Conservation (phyloP, 345 rosid genomes). For the Linum tenue region DNA sequence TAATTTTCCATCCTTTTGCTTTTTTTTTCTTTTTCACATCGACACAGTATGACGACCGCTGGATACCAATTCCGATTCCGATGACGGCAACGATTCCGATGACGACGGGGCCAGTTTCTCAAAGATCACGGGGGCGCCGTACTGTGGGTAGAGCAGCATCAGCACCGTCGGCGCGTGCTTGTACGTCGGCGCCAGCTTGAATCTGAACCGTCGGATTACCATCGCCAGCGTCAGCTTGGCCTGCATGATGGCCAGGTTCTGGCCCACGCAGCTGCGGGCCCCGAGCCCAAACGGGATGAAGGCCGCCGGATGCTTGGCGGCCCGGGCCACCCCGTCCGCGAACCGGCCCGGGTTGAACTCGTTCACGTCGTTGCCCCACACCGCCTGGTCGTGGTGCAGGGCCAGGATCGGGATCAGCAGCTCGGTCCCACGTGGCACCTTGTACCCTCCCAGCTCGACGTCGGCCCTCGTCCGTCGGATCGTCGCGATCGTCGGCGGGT, state of each 20-base stretch:
- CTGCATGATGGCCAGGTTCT: conserved; percentile 50
- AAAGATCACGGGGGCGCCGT: conserved; percentile 50
- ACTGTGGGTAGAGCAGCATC: conserved; percentile 40
- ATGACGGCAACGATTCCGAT: background rate
- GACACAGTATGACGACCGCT: too few relatives aligned
- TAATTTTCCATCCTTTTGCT: too few relatives aligned
- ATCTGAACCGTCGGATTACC: conserved; percentile 30
- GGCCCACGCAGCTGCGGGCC: conserved; percentile 63
- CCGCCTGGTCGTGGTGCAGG: conserved; percentile 41
- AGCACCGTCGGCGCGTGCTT: conserved; percentile 44
- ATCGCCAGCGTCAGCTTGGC: conserved; percentile 38
- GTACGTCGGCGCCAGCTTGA: conserved; percentile 37
- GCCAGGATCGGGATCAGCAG: conserved; percentile 30
- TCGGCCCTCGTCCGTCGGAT: conserved; percentile 33
- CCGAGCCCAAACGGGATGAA: conserved; percentile 56
- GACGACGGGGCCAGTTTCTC: background rate
- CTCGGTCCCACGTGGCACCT: conserved; percentile 41
- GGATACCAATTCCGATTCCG: too few relatives aligned
- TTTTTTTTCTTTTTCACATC: too few relatives aligned
- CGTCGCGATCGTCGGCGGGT: conserved; percentile 49
- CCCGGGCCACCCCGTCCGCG: conserved; percentile 49
- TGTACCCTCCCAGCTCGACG: conserved; percentile 41
- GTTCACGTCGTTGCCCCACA: conserved; percentile 57
- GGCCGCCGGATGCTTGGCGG: conserved; percentile 42
- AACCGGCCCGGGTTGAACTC: conserved; percentile 66